phyloP scores from a whole-genome alignment of 305 asterid species.

The Solanum hybrid region DNA sequence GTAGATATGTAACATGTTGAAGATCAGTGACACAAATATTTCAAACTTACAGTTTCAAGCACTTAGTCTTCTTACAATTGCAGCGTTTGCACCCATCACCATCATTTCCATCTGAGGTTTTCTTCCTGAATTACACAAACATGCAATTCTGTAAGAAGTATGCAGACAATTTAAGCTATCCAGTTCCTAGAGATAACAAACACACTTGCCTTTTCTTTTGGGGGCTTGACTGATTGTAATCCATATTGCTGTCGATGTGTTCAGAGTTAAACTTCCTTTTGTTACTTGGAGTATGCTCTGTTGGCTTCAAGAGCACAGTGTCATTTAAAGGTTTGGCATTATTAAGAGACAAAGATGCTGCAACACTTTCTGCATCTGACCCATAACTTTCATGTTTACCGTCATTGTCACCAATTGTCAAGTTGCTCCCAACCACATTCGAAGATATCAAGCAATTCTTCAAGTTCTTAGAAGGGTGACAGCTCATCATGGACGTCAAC shows the following conservation, averaged over 20 bases:
- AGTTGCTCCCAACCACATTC: slow-evolving; percentile 23
- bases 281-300: slow-evolving; percentile 19
- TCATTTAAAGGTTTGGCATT: slow-evolving; percentile 20
- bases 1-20: background rate
- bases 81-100: slow-evolving; percentile 59
- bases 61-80: slow-evolving; percentile 70
- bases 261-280: slow-evolving; percentile 18
- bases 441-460: slow-evolving; percentile 19
- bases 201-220: slow-evolving; percentile 50
- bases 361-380: slow-evolving; percentile 22
- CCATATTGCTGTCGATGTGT: slow-evolving; percentile 21
- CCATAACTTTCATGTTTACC: slow-evolving; percentile 19
- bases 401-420: slow-evolving; percentile 23
- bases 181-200: slow-evolving; percentile 1
- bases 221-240: slow-evolving; percentile 32
- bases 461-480: slow-evolving; percentile 19
- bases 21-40: slow-evolving; percentile 2
- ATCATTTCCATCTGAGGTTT: slow-evolving; percentile 26
- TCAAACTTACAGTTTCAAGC: slow-evolving; percentile 73
- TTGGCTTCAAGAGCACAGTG: slow-evolving; percentile 23
- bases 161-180: background rate
- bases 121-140: slow-evolving; percentile 38
- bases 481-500: slow-evolving; percentile 18
- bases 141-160: slow-evolving; percentile 6
- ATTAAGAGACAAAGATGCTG: slow-evolving; percentile 19